Conservation (phyloP, 306 rosid genomes). For the Citrullus mucosospermus region DNA sequence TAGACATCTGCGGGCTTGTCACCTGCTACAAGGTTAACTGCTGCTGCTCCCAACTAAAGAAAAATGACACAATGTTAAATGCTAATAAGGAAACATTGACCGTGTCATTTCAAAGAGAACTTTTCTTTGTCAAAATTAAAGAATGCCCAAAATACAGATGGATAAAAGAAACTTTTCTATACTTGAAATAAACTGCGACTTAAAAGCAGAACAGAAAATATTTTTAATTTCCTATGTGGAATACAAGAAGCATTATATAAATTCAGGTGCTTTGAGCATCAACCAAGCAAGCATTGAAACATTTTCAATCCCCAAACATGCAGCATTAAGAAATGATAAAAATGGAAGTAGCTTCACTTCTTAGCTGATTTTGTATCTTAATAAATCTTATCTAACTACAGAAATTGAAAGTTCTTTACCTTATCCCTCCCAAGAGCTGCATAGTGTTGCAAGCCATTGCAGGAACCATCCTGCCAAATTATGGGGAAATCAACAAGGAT, state of each 20-base stretch:
- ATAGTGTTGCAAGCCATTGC: slow-evolving; percentile 98
- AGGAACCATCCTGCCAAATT: slow-evolving; percentile 83
- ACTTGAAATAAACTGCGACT: neutral
- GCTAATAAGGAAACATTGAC: neutral
- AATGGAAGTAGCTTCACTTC: neutral
- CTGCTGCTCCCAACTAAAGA: slow-evolving; percentile 89
- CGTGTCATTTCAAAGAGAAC: neutral
- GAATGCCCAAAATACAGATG: neutral
- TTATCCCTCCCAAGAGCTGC: slow-evolving; percentile 99
- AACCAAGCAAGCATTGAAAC: neutral
- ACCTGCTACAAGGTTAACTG: slow-evolving; percentile 85
- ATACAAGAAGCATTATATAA: neutral
- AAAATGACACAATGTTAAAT: neutral
- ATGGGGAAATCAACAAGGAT: slow-evolving; percentile 1
- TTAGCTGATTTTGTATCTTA: neutral
- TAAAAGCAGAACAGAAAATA: neutral
- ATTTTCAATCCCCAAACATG: neutral
- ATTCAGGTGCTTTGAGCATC: neutral
- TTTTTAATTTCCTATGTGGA: neutral
- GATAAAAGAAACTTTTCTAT: neutral
- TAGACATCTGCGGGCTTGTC: slow-evolving; percentile 94
- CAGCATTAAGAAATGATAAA: neutral
- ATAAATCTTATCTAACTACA: neutral
- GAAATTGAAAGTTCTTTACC: slow-evolving; percentile 33
- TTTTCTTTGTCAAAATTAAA: neutral